Evolutionary conservation across 2,329 filamentous ascomycete genomes (phyloP).

Genomic region (Cladophialophora immunda): DNA sequence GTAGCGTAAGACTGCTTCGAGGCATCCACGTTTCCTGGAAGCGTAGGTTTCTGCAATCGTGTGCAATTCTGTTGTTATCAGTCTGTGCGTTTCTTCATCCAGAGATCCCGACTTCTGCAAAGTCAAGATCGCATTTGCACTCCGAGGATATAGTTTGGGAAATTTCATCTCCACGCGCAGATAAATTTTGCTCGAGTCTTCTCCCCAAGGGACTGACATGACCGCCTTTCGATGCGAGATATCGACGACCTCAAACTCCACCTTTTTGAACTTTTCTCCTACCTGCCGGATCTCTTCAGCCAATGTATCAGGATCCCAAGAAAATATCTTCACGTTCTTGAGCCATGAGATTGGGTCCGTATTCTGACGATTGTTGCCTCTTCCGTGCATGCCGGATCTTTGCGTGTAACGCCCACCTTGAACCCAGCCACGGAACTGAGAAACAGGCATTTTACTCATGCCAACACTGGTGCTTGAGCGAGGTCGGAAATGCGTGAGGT

Average conservation of each 20-base stretch:
- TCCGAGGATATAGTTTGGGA: conserved; percentile 63
- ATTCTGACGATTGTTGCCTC: conserved; percentile 57
- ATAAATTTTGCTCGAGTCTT: conserved; percentile 61
- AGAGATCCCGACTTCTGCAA: conserved; percentile 67
- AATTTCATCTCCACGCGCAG: conserved; percentile 67
- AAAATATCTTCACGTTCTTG: conserved; percentile 69
- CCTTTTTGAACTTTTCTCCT: conserved; percentile 67
- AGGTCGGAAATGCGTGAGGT: conserved; percentile 37
- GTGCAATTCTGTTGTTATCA: conserved; percentile 61
- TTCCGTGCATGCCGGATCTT: conserved; percentile 58
- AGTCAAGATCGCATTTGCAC: conserved; percentile 60
- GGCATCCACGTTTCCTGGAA: conserved; percentile 61
- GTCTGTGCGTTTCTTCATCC: conserved; percentile 58
- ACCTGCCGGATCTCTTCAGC: conserved; percentile 70
- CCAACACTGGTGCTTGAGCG: conserved; percentile 52
- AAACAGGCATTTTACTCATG: conserved; percentile 62
- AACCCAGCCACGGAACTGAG: conserved; percentile 51
- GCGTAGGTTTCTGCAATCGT: conserved; percentile 65
- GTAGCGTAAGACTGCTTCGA: conserved; percentile 70
- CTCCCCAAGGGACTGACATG: conserved; percentile 68
- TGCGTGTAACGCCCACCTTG: conserved; percentile 59
- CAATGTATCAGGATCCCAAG: conserved; percentile 62
- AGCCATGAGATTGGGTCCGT: conserved; percentile 71
- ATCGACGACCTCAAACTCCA: conserved; percentile 67
- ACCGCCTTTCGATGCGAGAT: conserved; percentile 62